phyloP scores from a whole-genome alignment of 2,329 filamentous ascomycete species.

The Blastomyces silverae region DNA sequence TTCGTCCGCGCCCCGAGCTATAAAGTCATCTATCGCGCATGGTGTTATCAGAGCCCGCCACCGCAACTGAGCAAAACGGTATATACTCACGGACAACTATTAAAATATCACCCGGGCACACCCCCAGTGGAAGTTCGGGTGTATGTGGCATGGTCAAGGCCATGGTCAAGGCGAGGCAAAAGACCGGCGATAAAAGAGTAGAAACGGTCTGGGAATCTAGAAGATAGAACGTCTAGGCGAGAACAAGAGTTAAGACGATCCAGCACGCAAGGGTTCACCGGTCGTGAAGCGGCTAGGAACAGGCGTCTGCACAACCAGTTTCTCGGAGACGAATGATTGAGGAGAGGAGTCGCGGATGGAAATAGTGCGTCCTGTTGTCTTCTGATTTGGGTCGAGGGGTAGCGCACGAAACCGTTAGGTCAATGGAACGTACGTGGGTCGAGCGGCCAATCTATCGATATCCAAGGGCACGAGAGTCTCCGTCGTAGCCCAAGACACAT shows the following conservation, averaged over 20 bases:
- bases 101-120: slow-evolving; percentile 39
- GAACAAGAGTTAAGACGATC: slow-evolving; percentile 13
- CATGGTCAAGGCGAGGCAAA: slow-evolving; percentile 33
- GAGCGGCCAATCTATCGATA: background rate
- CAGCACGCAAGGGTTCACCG: background rate
- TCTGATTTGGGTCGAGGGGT: background rate
- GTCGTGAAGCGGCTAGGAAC: background rate
- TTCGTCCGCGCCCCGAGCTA: slow-evolving; percentile 86
- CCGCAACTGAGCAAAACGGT: slow-evolving; percentile 15
- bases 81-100: slow-evolving; percentile 42
- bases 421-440: background rate
- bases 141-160: slow-evolving; percentile 29
- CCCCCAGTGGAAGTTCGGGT: slow-evolving; percentile 32
- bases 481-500: background rate
- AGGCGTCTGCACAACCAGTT: background rate
- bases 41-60: slow-evolving; percentile 16
- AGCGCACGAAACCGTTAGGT: background rate
- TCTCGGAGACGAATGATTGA: background rate
- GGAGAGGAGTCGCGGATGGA: background rate
- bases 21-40: slow-evolving; percentile 71
- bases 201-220: background rate
- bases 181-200: slow-evolving; percentile 11
- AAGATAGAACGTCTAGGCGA: background rate
- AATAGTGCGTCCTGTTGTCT: background rate
- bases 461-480: background rate